Evolutionary conservation across 768 basidiomycete species (phyloP).

Genomic region (Lactarius sp.): DNA sequence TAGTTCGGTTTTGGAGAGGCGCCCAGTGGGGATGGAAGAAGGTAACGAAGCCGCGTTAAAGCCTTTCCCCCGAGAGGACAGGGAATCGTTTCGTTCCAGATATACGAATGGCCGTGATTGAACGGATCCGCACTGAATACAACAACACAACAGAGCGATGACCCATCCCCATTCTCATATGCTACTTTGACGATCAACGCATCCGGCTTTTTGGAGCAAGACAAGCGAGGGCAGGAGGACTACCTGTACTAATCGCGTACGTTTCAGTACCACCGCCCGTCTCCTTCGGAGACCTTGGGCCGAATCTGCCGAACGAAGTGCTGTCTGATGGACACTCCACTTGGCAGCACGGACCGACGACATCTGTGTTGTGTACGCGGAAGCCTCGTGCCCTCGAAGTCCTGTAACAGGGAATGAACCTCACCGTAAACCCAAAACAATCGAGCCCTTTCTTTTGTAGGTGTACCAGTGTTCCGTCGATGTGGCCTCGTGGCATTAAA

Average conservation of each 20-base stretch:
- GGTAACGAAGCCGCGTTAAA: not conserved
- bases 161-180: not conserved
- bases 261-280: not conserved
- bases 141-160: not conserved
- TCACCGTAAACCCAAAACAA: not conserved
- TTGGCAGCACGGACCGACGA: not conserved
- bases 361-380: not conserved
- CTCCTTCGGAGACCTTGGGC: not conserved
- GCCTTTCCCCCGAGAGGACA: not conserved
- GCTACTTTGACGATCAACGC: not conserved
- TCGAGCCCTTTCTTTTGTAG: not conserved
- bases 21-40: not conserved
- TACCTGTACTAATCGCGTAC: not conserved
- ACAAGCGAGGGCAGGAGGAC: not conserved
- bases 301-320: not conserved
- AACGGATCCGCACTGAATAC: not conserved
- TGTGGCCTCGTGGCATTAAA: not conserved
- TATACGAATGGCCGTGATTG: not conserved
- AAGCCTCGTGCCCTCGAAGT: not conserved
- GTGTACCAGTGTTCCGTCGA: not conserved
- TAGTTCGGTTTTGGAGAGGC: conserved; percentile 2
- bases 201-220: not conserved
- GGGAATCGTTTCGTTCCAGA: not conserved
- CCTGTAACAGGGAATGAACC: too few species aligned
- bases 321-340: not conserved